phyloP scores from a whole-genome alignment of 805 yeast species.

The Kluyveromyces lactis region DNA sequence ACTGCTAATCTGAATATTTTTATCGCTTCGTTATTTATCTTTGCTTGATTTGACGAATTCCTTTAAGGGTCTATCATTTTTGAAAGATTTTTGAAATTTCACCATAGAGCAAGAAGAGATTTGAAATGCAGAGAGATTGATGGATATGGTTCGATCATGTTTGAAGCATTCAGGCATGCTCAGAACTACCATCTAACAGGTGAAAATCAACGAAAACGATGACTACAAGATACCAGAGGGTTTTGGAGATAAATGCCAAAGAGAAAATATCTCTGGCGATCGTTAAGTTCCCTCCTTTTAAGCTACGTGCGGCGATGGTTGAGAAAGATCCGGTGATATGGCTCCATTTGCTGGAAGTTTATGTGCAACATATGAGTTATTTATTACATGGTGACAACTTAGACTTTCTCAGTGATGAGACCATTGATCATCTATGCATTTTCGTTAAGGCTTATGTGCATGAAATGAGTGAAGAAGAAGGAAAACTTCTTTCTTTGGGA shows the following conservation, averaged over 20 bases:
- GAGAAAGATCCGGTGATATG: slow-evolving; percentile 82
- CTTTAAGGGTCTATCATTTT: no score
- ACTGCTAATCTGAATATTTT: no score
- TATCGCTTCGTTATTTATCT: no score
- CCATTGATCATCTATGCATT: slow-evolving; percentile 48
- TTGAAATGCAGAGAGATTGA: no score
- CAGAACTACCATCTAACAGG: no score
- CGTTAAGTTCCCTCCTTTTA: slow-evolving; percentile 68
- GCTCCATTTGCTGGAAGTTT: slow-evolving; percentile 63
- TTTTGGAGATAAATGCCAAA: slow-evolving; percentile 8
- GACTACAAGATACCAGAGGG: slow-evolving; percentile 3
- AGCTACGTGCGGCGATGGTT: slow-evolving; percentile 63
- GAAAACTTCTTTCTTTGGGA: slow-evolving; percentile 59
- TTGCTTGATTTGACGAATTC: no score
- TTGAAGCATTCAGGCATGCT: no score
- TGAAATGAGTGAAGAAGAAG: slow-evolving; percentile 55
- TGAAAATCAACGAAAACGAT: no score
- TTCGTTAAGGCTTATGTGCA: slow-evolving; percentile 50
- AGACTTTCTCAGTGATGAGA: slow-evolving; percentile 39
- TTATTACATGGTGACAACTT: slow-evolving; percentile 33
- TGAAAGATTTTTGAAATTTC: no score
- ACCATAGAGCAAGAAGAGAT: no score
- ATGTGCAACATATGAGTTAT: slow-evolving; percentile 44
- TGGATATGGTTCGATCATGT: no score
- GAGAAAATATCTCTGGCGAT: slow-evolving; percentile 39